Evolutionary conservation across 2,329 filamentous ascomycete species (phyloP), one percentile per base, ranked within the genome.

Genomic region (Trichoderma guizhouense): DNA sequence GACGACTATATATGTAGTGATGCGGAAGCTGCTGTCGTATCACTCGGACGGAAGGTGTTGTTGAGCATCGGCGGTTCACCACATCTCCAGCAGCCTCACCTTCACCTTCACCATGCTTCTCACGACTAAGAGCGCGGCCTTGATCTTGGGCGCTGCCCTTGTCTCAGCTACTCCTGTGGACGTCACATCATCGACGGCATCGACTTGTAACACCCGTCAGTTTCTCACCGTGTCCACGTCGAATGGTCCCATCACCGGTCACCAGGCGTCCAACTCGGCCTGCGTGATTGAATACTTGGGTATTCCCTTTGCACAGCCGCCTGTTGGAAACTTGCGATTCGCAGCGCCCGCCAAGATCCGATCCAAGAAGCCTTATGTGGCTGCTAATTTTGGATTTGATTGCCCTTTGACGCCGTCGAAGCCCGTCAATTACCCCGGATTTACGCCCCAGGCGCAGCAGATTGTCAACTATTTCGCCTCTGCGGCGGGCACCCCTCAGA

Each of bases 241-340:
- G 3, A 82, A 77, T 34, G 82, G 82, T 0, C 75, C 73, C 0
- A 73, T 83, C n/a, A 79, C 73, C 0, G 81, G 82, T 2, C 81
- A 83, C 55, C 12, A 75, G 0, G 78, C 78, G 0, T 72, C 75
- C 60, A 78, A 78, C 63, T 78, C 77, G 6, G 36, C 74, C 0
- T 76, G 76, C 21, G 81, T 83, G 8, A 34, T 79, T 7, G 81
- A 83, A 72, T 84, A 81, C 62, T 76, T 83, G 1, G 82, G 82
- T 51, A 83, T 85, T 18, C 79, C 81, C 3, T 84, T 82, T 65
- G 83, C 80, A 8, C 79, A 79, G 24, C 79, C 82, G 2, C 82
- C 83, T 0, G 73, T 79, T 1, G 81, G 79, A 5, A 70, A 79
- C 15, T 74, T 83, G 69, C 80, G 82, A 3, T 85, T 84, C 58